Percentiles rank a stretch among this genome's conserved stretches.
Evolutionary conservation across 1,284 basidiomycete species (phyloP).

Genomic region (Somion occarium): DNA sequence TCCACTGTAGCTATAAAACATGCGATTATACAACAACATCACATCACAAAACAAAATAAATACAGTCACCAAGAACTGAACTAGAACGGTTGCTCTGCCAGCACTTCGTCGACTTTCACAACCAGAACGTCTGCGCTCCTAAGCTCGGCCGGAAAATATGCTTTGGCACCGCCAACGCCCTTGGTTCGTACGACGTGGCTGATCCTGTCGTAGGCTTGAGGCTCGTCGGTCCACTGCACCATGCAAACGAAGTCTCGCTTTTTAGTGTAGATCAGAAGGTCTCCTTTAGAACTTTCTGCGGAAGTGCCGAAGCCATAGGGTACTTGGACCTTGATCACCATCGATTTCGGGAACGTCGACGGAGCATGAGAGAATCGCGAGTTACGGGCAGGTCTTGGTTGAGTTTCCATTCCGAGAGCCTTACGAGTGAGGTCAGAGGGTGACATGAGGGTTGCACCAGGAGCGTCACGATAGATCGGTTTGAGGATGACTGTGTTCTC

Average conservation of each 20-base stretch:
- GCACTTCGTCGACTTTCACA: conserved; percentile 43
- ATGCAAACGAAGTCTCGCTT: conserved; percentile 46
- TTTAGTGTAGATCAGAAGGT: conserved; percentile 45
- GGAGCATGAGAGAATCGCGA: conserved; percentile 25
- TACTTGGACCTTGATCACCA: conserved; percentile 53
- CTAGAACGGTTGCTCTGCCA: conserved; percentile 36
- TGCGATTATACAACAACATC: not conserved
- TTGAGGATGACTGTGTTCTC: conserved; percentile 40
- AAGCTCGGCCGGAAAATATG: conserved; percentile 51
- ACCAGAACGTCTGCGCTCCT: conserved; percentile 40
- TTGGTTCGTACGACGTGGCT: conserved; percentile 31
- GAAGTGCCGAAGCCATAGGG: conserved; percentile 19
- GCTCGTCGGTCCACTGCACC: conserved; percentile 30
- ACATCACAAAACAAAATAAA: not conserved
- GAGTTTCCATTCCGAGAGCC: conserved; percentile 28
- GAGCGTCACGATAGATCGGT: conserved; percentile 33
- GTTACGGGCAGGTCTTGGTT: conserved; percentile 18
- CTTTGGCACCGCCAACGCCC: conserved; percentile 44
- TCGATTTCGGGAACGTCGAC: conserved; percentile 27
- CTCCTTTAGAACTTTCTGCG: conserved; percentile 12
- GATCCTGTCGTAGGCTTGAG: conserved; percentile 36
- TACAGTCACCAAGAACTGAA: not conserved
- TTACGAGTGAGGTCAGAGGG: conserved; percentile 29
- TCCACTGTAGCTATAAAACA: too few species aligned
- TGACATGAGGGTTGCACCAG: conserved; percentile 23